phyloP scores from a whole-genome alignment of 75 land plant genomes.

The Gnetum montanum region DNA sequence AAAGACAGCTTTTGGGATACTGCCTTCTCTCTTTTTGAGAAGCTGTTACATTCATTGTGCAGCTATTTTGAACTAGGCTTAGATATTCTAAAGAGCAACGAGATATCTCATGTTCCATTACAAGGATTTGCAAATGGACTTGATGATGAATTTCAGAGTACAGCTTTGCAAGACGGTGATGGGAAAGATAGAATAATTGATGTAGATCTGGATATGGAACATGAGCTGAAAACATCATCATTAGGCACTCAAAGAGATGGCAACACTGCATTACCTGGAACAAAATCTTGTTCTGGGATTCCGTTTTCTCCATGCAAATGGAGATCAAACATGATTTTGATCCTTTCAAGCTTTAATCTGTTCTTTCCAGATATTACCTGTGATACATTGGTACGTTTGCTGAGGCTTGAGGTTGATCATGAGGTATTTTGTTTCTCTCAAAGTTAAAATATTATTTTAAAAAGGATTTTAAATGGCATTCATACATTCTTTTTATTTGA shows the following conservation, averaged over 20 bases:
- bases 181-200: conserved; percentile 31
- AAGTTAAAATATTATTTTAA: too few relatives aligned
- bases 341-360: conserved; percentile 39
- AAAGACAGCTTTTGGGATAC: conserved; percentile 1
- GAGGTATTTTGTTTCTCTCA: conserved; percentile 28
- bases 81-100: background rate
- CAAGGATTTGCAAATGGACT: background rate
- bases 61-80: conserved; percentile 22
- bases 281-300: conserved; percentile 8
- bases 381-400: conserved; percentile 43
- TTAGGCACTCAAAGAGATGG: conserved; percentile 14
- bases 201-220: conserved; percentile 47
- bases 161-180: background rate
- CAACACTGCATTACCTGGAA: conserved; percentile 10
- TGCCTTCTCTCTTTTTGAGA: conserved; percentile 24
- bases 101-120: background rate
- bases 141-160: background rate
- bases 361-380: conserved; percentile 45
- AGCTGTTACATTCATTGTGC: conserved; percentile 28
- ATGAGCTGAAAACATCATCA: conserved; percentile 6
- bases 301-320: conserved; percentile 15
- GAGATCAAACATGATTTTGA: conserved; percentile 42
- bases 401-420: conserved; percentile 34
- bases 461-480: background rate
- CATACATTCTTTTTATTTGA: too few relatives aligned